Evolutionary conservation across 176 grass and related monocot species (phyloP).

Genomic region (Neostapfia colusana): DNA sequence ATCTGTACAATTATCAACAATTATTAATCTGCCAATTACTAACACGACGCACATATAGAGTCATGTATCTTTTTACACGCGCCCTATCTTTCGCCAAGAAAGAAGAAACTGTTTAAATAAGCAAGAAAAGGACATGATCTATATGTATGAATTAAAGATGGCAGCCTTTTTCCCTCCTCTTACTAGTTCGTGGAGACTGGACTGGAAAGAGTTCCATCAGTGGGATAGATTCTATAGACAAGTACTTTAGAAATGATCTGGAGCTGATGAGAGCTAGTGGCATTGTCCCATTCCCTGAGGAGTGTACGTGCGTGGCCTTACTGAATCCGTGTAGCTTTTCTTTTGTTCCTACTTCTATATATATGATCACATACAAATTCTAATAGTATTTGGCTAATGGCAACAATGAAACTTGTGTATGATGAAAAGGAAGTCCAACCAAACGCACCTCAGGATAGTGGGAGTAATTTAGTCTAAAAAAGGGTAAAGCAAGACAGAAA

Average conservation of each 20-base stretch:
- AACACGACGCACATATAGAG: neutral
- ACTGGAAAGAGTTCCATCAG: neutral
- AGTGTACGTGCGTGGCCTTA: conserved; percentile 20
- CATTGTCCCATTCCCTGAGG: conserved; percentile 28
- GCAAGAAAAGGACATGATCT: conserved; percentile 20
- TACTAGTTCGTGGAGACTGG: conserved; percentile 22
- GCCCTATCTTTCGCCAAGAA: conserved; percentile 17
- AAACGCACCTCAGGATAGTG: conserved; percentile 39
- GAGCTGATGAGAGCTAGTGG: neutral
- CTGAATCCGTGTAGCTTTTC: conserved; percentile 26
- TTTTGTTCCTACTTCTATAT: neutral
- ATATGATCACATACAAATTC: conserved; percentile 18
- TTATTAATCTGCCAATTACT: neutral
- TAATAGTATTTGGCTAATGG: conserved; percentile 19
- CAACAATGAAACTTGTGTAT: conserved; percentile 6
- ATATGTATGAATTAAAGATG: conserved; percentile 38
- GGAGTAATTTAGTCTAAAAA: conserved; percentile 39
- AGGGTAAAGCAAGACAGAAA: conserved; percentile 46
- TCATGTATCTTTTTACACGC: conserved; percentile 1
- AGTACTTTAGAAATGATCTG: neutral
- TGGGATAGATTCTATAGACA: neutral
- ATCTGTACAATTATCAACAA: neutral
- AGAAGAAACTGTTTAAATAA: conserved; percentile 31
- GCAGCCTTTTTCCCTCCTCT: conserved; percentile 39
- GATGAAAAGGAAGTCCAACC: conserved; percentile 31